Percentiles rank a stretch among this genome's conserved stretches.
Evolutionary conservation across 2,329 filamentous ascomycete species (phyloP).

Genomic region (Exophiala alcalophila): DNA sequence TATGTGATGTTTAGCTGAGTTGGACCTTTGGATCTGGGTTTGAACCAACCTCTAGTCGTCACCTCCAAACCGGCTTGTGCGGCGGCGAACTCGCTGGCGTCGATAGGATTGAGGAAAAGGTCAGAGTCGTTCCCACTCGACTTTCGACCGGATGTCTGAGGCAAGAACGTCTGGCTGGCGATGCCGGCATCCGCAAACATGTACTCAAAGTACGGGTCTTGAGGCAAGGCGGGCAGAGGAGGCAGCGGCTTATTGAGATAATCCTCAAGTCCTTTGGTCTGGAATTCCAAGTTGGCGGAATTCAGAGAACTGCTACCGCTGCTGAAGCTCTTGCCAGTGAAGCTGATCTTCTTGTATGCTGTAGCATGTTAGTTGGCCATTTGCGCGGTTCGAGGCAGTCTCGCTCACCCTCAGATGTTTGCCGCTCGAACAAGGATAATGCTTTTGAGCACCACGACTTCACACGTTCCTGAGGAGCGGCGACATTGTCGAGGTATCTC

Average conservation of each 20-base stretch:
- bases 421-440: background rate
- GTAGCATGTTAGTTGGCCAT: too few relatives aligned
- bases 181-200: constrained; percentile 18
- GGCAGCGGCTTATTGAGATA: constrained; percentile 26
- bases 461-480: constrained; percentile 1
- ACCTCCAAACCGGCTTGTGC: constrained; percentile 15
- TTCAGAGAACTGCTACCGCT: constrained; percentile 3
- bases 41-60: constrained; percentile 10
- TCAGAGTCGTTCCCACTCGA: too few relatives aligned
- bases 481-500: constrained; percentile 6
- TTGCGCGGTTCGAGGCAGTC: too few relatives aligned
- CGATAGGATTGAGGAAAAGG: constrained; percentile 7
- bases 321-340: background rate
- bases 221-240: constrained; percentile 8
- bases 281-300: background rate
- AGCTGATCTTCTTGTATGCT: constrained; percentile 16
- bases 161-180: background rate
- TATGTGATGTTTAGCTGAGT: background rate
- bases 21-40: too few relatives aligned
- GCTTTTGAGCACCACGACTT: constrained; percentile 3
- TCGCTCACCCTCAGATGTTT: background rate
- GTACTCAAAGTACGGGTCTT: constrained; percentile 17
- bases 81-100: constrained; percentile 12
- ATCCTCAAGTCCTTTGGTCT: constrained; percentile 6
- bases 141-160: too few relatives aligned